phyloP scores from a whole-genome alignment of 192 early-diverging fungal genomes.

The Coemansia sp. region DNA sequence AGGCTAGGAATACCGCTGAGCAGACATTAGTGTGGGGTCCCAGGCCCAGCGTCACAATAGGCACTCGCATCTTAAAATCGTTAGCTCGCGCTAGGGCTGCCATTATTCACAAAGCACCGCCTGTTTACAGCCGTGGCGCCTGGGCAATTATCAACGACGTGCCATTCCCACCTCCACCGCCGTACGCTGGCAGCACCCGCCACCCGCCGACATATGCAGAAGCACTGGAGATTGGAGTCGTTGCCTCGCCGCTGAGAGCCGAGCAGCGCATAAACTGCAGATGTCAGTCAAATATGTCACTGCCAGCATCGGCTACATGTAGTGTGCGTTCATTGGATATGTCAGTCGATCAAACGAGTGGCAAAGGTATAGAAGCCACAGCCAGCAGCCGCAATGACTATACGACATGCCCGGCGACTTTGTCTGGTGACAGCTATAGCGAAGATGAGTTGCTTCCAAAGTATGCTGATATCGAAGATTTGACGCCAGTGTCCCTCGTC shows the following conservation, averaged over 20 bases:
- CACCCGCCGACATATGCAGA: slow-evolving; percentile 52
- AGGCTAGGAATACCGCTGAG: background rate
- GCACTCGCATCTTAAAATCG: slow-evolving; percentile 28
- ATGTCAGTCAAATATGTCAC: background rate
- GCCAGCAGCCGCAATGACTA: background rate
- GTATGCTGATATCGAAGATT: slow-evolving; percentile 25
- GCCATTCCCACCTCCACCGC: slow-evolving; percentile 53
- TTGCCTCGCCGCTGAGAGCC: slow-evolving; percentile 50
- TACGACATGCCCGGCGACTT: background rate
- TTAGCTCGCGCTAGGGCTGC: slow-evolving; percentile 34
- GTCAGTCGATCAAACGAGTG: background rate
- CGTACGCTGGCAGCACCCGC: slow-evolving; percentile 43
- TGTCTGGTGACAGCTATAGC: background rate
- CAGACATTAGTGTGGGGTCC: background rate
- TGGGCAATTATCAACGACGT: slow-evolving; percentile 56
- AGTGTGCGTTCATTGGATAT: slow-evolving; percentile 4
- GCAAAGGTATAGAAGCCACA: slow-evolving; percentile 17
- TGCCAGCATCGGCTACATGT: slow-evolving; percentile 14
- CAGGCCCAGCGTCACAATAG: slow-evolving; percentile 16
- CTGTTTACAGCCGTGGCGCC: slow-evolving; percentile 41
- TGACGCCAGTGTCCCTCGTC: slow-evolving; percentile 22
- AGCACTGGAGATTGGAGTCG: slow-evolving; percentile 50
- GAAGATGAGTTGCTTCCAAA: slow-evolving; percentile 20
- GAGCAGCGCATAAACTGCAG: slow-evolving; percentile 37
- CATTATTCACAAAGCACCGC: slow-evolving; percentile 26